A percentile compares a stretch with the other conserved stretches of the same genome.
Evolutionary conservation across 176 grass and related monocot genomes (phyloP).

Genomic region (Dendrocalamus sinicus): DNA sequence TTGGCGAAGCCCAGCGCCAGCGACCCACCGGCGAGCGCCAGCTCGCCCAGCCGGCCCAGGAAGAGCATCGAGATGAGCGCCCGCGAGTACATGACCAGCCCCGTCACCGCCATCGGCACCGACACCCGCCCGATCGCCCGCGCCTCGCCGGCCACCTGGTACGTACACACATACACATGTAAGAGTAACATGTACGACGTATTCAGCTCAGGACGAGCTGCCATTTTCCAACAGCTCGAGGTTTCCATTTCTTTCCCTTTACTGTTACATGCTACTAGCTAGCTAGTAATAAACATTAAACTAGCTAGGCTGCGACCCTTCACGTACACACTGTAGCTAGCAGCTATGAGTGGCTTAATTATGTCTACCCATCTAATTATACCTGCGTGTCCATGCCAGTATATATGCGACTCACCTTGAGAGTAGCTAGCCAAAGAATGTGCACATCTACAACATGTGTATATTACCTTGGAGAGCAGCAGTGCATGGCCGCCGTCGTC

Average conservation of each 20-base stretch:
- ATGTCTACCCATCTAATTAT: background rate
- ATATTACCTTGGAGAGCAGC: conserved; percentile 53
- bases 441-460: background rate
- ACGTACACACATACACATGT: conserved; percentile 29
- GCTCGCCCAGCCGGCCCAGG: conserved; percentile 75
- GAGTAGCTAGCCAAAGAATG: conserved; percentile 4
- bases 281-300: conserved; percentile 34
- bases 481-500: conserved; percentile 37
- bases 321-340: conserved; percentile 13
- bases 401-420: background rate
- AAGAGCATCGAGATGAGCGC: conserved; percentile 94
- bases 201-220: background rate
- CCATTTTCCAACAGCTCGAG: conserved; percentile 34
- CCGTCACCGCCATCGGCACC: conserved; percentile 77
- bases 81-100: conserved; percentile 88
- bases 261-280: conserved; percentile 35
- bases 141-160: conserved; percentile 79
- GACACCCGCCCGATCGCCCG: conserved; percentile 78
- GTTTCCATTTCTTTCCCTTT: conserved; percentile 39
- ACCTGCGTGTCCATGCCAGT: conserved; percentile 18
- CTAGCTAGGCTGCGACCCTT: conserved; percentile 16
- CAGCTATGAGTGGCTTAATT: conserved; percentile 1
- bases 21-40: conserved; percentile 84
- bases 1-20: conserved; percentile 91
- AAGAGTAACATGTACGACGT: conserved; percentile 5